A percentile compares a stretch with the other conserved stretches of the same genome.
These are phyloP conservation scores for Pseudonitzschia multistriata DNA, from an alignment of 108 stramenopile genomes.

Conservation along the genomic window DNA sequence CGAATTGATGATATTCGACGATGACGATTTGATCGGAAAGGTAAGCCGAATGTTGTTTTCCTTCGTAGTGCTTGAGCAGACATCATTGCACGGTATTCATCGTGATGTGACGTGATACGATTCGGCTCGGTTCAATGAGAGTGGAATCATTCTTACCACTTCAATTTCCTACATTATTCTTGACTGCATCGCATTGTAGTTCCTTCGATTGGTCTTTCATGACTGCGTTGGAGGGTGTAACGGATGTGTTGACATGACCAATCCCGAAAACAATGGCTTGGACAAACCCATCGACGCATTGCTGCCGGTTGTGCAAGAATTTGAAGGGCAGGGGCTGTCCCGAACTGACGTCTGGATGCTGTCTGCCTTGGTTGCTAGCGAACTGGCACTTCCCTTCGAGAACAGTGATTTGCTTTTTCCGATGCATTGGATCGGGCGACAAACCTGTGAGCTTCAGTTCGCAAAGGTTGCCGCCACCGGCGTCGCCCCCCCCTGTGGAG, in stretches of 20 bases:
- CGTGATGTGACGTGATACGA: neutral
- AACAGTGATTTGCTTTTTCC: conserved; percentile 25
- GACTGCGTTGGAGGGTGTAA: conserved; percentile 58
- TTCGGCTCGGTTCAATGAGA: neutral
- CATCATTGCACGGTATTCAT: neutral
- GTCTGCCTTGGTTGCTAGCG: conserved; percentile 41
- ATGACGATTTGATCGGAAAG: conserved; percentile 1
- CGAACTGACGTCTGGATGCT: conserved; percentile 61
- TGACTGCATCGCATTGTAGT: conserved; percentile 13
- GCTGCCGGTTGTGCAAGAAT: conserved; percentile 33
- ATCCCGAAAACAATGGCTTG: conserved; percentile 45
- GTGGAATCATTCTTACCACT: neutral
- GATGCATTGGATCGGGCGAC: conserved; percentile 36
- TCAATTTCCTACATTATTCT: neutral
- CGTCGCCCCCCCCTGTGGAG: neutral
- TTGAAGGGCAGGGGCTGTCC: conserved; percentile 22
- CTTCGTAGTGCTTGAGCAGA: neutral
- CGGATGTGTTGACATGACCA: conserved; percentile 50
- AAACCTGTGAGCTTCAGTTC: conserved; percentile 16
- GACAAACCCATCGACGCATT: conserved; percentile 45
- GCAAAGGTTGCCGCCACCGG: neutral
- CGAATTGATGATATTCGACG: neutral
- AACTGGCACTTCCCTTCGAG: conserved; percentile 25
- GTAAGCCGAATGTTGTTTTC: neutral
- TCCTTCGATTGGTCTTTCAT: conserved; percentile 49